Evolutionary conservation across 305 asterid species (phyloP).

Genomic region (Solanum hybrid): DNA sequence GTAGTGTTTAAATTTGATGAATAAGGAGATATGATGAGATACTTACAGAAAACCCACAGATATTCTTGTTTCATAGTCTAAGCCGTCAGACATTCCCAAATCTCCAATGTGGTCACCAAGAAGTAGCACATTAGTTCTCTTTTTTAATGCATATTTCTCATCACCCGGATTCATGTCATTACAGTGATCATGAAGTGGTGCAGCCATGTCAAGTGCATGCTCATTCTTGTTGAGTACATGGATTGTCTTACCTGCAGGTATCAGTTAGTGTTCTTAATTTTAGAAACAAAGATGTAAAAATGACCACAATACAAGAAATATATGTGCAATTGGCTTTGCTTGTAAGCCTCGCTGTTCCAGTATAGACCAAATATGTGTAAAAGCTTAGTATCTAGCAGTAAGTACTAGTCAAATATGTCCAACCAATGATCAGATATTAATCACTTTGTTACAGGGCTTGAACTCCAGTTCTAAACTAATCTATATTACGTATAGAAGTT

Average conservation of each 20-base stretch:
- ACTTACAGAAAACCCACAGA: conserved; percentile 93
- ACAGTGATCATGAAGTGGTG: conserved; percentile 46
- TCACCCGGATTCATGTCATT: conserved; percentile 14
- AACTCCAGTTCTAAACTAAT: not conserved
- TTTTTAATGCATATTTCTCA: conserved; percentile 43
- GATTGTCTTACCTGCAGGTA: conserved; percentile 67
- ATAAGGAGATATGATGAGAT: not conserved
- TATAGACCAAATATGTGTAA: not conserved
- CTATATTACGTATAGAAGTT: not conserved
- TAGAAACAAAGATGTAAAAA: not conserved
- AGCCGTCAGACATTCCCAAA: conserved; percentile 91
- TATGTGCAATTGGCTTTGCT: not conserved
- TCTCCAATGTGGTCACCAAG: conserved; percentile 94
- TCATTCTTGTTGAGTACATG: conserved; percentile 89
- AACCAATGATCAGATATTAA: not conserved
- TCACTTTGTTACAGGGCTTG: not conserved
- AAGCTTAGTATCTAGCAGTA: not conserved
- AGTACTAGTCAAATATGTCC: not conserved
- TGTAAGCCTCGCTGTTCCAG: not conserved
- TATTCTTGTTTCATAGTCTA: conserved; percentile 63
- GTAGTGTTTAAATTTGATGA: not conserved
- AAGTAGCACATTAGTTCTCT: conserved; percentile 80
- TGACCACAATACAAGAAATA: not conserved
- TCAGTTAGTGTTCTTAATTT: not conserved
- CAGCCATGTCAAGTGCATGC: conserved; percentile 92